Base-by-base conservation (phyloP, 2,329 filamentous ascomycete genomes). In the Monilinia polystroma region DNA sequence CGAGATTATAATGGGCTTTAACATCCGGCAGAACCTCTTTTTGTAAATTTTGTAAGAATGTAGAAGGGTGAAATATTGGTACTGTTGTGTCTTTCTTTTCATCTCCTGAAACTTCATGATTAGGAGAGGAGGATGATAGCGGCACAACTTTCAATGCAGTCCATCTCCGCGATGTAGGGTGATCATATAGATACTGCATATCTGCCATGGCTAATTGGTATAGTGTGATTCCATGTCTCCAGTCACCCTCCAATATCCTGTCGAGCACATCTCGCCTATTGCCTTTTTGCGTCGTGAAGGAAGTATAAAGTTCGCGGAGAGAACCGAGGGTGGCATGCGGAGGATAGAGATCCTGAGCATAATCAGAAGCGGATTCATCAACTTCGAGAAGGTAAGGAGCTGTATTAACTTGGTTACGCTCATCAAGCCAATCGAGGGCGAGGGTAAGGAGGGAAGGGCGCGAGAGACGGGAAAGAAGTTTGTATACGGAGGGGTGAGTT, bases 1-100 rank as follows among this genome's bases (percentile, higher is more conserved):
- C 87, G 68, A 95, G 85, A 72, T 91, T 89, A 77, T 92, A 95
- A 77, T 96, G 91, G 6, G 90, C 90, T 77, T 95, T 96, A 72
- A 93, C 85, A 67, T 95, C 84, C 1, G 92, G 90, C 1, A 91
- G 82, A 23, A 93, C 84, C 74, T 93, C 88, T 52, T 82, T 81
- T 71, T 93, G 90, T 2, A 97, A 84, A 71, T 89, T 90, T 70
- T 86, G 85, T 49, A 96, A 81, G 76, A 96, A 96, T 0, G 89
- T 91, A 5, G 90, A 87, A 0, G 91, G 90, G 73, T 96, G 91
- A 73, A 95, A 91, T 20, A 89, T 87, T 14, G 92, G 91, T 59
- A 89, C 79, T 4, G 77, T 74, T 58, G 78, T 77, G 73, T 86
- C 81, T 51, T 65, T 52, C 43, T 77, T 76, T 70, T 78, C 5